A percentile compares a stretch with the other conserved stretches of the same genome.
Conservation (phyloP, 352 stramenopile species). For the Phytophthora tentaculata region DNA sequence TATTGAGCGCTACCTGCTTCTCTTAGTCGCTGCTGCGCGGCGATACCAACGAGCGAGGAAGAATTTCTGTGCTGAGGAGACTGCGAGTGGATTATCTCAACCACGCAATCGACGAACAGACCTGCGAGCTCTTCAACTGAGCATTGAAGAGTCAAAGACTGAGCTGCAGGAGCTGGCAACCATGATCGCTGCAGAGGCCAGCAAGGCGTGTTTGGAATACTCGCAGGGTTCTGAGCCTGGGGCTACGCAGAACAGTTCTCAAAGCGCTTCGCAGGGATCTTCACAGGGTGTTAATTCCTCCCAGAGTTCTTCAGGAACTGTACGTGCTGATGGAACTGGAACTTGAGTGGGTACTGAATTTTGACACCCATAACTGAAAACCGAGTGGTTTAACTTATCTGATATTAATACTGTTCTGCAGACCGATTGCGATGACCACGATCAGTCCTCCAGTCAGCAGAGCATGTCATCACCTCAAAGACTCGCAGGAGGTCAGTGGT, state of each 20-base stretch:
- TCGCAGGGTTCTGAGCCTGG: slow-evolving; percentile 1
- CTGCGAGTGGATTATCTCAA: background rate
- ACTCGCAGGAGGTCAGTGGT: slow-evolving; percentile 33
- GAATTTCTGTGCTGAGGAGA: slow-evolving; percentile 3
- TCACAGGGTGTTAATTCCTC: slow-evolving; percentile 1
- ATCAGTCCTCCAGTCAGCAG: slow-evolving; percentile 20
- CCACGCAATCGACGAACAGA: slow-evolving; percentile 15
- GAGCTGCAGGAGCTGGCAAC: slow-evolving; percentile 35
- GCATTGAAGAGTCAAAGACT: slow-evolving; percentile 41
- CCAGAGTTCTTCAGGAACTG: slow-evolving; percentile 17
- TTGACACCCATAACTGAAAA: slow-evolving; percentile 2
- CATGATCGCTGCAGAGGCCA: slow-evolving; percentile 17
- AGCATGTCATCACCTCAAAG: slow-evolving; percentile 20
- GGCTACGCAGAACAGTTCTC: background rate
- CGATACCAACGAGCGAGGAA: slow-evolving; percentile 35
- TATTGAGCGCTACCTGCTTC: slow-evolving; percentile 38
- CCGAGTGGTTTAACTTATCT: slow-evolving; percentile 23
- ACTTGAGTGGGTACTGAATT: slow-evolving; percentile 13
- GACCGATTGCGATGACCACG: slow-evolving; percentile 19
- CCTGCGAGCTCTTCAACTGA: slow-evolving; percentile 33
- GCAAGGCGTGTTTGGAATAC: slow-evolving; percentile 8
- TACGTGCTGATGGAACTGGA: slow-evolving; percentile 27
- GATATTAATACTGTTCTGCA: slow-evolving; percentile 21
- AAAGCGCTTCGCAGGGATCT: slow-evolving; percentile 2
- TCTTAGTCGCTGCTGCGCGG: slow-evolving; percentile 38